Evolutionary conservation across 2,329 filamentous ascomycete genomes (phyloP).

Genomic region (Furcasterigmium furcatum): DNA sequence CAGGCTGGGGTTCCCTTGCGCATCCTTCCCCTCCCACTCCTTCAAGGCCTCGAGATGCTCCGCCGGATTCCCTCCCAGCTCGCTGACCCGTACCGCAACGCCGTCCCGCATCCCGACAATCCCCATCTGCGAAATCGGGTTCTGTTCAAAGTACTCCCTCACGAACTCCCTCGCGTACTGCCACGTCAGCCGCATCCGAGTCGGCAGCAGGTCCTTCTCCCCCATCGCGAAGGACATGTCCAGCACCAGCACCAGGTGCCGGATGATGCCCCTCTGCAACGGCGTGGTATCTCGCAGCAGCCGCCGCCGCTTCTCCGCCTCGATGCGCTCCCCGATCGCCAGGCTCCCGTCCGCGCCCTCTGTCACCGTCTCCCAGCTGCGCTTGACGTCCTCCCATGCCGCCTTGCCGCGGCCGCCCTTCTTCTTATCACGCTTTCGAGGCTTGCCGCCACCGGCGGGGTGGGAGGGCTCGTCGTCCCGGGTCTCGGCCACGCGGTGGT

Average conservation of each 20-base stretch:
- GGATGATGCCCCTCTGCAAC: slow-evolving; percentile 92
- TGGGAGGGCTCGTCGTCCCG: slow-evolving; percentile 23
- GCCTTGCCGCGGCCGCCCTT: slow-evolving; percentile 22
- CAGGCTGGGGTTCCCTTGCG: slow-evolving; percentile 73
- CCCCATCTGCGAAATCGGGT: slow-evolving; percentile 93
- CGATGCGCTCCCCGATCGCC: slow-evolving; percentile 70
- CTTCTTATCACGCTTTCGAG: slow-evolving; percentile 19
- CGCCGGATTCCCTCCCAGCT: slow-evolving; percentile 86
- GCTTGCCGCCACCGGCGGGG: neutral
- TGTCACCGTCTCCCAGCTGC: slow-evolving; percentile 70
- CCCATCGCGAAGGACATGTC: slow-evolving; percentile 93
- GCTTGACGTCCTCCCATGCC: slow-evolving; percentile 65
- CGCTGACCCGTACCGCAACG: slow-evolving; percentile 78
- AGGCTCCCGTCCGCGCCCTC: slow-evolving; percentile 79
- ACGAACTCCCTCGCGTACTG: slow-evolving; percentile 86
- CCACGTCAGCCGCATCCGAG: slow-evolving; percentile 76
- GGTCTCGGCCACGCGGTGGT: slow-evolving; percentile 41
- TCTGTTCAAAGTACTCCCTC: slow-evolving; percentile 95
- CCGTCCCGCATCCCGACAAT: slow-evolving; percentile 94
- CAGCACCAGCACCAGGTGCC: slow-evolving; percentile 87
- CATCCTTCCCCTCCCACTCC: slow-evolving; percentile 61
- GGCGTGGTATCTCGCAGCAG: slow-evolving; percentile 92
- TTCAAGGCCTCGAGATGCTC: slow-evolving; percentile 80
- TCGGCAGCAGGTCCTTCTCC: slow-evolving; percentile 92
- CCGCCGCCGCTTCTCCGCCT: slow-evolving; percentile 77